phyloP scores from a whole-genome alignment of 2,329 filamentous ascomycete species.

The Trichoderma lentiforme region DNA sequence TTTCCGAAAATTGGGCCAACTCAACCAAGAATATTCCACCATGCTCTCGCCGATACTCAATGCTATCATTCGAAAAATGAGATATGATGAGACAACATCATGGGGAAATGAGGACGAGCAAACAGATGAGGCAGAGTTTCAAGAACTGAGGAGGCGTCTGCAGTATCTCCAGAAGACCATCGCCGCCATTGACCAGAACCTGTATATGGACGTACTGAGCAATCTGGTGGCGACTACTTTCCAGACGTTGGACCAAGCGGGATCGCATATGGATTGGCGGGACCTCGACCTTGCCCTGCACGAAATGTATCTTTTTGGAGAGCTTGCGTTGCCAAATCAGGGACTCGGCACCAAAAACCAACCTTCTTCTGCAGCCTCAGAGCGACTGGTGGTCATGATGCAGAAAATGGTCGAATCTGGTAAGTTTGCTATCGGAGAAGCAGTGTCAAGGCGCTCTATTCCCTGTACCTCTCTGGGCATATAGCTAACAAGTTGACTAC shows the following conservation, averaged over 20 bases:
- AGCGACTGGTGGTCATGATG: slow-evolving; percentile 89
- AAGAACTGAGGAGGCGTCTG: slow-evolving; percentile 85
- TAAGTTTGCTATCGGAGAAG: slow-evolving; percentile 44
- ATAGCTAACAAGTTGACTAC: slow-evolving; percentile 24
- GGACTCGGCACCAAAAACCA: slow-evolving; percentile 83
- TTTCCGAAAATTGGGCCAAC: slow-evolving; percentile 72
- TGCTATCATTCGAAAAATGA: slow-evolving; percentile 92
- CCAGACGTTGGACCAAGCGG: slow-evolving; percentile 70
- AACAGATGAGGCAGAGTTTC: slow-evolving; percentile 95
- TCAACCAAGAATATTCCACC: slow-evolving; percentile 71
- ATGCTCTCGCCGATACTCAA: slow-evolving; percentile 88
- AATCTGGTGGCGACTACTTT: slow-evolving; percentile 87
- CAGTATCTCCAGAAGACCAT: slow-evolving; percentile 91
- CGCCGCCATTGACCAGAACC: slow-evolving; percentile 78
- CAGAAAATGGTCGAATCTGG: slow-evolving; percentile 89
- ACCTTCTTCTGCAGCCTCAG: slow-evolving; percentile 73
- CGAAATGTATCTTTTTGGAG: slow-evolving; percentile 94
- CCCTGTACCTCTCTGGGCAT: not conserved
- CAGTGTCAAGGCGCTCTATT: not conserved
- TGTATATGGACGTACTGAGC: slow-evolving; percentile 87
- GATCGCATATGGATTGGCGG: slow-evolving; percentile 81
- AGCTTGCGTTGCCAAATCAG: slow-evolving; percentile 84
- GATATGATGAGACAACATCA: slow-evolving; percentile 88
- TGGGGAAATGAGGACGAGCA: slow-evolving; percentile 95
- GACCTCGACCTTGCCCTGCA: slow-evolving; percentile 91